Conservation (phyloP, 2,329 filamentous ascomycete genomes). For the Talaromyces amestolkiae region DNA sequence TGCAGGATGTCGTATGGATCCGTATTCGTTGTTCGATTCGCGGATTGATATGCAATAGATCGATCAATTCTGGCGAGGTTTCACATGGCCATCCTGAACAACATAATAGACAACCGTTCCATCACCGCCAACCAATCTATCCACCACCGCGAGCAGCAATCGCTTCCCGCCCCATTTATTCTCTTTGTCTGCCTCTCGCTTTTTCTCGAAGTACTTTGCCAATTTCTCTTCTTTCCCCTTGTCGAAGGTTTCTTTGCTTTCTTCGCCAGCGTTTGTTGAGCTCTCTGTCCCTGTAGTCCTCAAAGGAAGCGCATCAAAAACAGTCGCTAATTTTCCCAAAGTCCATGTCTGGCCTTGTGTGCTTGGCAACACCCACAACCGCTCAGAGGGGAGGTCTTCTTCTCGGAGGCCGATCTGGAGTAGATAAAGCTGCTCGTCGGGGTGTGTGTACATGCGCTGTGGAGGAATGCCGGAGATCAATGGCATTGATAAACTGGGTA, state of each 20-base stretch:
- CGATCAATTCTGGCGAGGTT: constrained; percentile 61
- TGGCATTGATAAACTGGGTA: constrained; percentile 41
- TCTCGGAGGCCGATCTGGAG: constrained; percentile 51
- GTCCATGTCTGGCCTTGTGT: constrained; percentile 61
- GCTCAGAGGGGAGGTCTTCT: constrained; percentile 49
- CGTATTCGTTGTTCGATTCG: not conserved
- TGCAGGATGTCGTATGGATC: not conserved
- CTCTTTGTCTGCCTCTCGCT: constrained; percentile 25
- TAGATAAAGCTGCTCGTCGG: constrained; percentile 62
- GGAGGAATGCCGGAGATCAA: constrained; percentile 63
- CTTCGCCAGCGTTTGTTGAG: not conserved
- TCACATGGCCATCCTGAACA: constrained; percentile 62
- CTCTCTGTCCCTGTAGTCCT: not conserved
- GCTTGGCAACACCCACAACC: constrained; percentile 60
- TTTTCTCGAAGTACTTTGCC: constrained; percentile 33
- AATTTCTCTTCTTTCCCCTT: constrained; percentile 30
- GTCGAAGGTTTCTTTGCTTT: constrained; percentile 22
- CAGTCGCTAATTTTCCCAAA: constrained; percentile 52
- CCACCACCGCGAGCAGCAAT: constrained; percentile 57
- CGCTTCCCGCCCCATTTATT: constrained; percentile 52
- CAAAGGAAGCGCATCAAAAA: constrained; percentile 55
- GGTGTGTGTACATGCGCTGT: constrained; percentile 60
- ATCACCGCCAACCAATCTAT: constrained; percentile 51
- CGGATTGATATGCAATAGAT: not conserved
- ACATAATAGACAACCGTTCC: constrained; percentile 66